A percentile compares a stretch with the other conserved stretches of the same genome.
Conservation (phyloP, 768 basidiomycete species). For the Piloderma croceum region DNA sequence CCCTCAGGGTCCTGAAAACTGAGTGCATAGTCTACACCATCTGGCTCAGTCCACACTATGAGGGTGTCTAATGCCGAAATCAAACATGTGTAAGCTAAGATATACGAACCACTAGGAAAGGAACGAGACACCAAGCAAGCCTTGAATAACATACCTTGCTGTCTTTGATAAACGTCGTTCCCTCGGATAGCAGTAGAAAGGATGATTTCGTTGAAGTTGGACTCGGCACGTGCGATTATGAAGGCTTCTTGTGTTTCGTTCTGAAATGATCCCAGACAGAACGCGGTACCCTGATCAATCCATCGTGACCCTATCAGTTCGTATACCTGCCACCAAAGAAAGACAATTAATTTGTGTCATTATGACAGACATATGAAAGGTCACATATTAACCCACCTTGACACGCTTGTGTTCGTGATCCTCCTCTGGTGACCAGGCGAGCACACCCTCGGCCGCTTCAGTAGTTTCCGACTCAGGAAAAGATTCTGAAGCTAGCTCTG, state of each 20-base stretch:
- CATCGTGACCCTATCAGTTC: constrained; percentile 87
- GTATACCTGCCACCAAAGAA: constrained; percentile 64
- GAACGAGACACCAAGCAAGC: constrained; percentile 1
- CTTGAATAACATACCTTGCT: constrained; percentile 58
- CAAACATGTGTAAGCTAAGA: too few relatives aligned
- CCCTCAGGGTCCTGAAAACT: constrained; percentile 97
- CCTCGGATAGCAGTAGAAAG: constrained; percentile 76
- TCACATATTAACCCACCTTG: constrained; percentile 8
- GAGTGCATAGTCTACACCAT: constrained; percentile 90
- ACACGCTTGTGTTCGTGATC: constrained; percentile 13
- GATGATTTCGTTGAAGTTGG: constrained; percentile 64
- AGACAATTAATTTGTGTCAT: not conserved
- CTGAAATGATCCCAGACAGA: constrained; percentile 86
- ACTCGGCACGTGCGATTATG: constrained; percentile 79
- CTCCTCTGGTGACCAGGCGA: not conserved
- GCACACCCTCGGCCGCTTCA: not conserved
- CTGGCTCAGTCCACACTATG: constrained; percentile 98
- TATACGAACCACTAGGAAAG: constrained; percentile 12
- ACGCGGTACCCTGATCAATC: constrained; percentile 96
- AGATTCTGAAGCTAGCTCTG: not conserved
- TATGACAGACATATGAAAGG: not conserved
- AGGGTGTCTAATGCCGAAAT: constrained; percentile 87
- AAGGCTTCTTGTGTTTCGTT: constrained; percentile 72
- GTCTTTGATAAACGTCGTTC: constrained; percentile 81
- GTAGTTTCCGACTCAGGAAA: not conserved